These are phyloP conservation scores for Neodidymelliopsis sp. DNA, from an alignment of 2,329 filamentous ascomycete genomes.

Conservation along the genomic window DNA sequence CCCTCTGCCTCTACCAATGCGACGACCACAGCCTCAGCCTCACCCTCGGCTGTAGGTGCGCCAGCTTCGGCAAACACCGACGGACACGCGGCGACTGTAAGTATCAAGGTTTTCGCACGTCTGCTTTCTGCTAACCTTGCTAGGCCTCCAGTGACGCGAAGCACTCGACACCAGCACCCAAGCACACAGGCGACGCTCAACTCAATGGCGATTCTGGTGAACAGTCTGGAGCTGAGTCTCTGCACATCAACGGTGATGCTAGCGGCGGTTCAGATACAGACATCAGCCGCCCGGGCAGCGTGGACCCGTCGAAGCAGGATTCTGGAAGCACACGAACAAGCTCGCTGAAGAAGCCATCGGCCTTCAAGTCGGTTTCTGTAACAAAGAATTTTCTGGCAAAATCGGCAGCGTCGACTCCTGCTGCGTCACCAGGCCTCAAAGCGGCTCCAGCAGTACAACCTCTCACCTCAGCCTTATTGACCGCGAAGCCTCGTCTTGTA, in stretches of 20 bases:
- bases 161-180: constrained; percentile 17
- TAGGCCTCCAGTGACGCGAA: constrained; percentile 25
- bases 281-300: constrained; percentile 65
- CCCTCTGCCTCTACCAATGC: constrained; percentile 50
- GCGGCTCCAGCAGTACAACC: constrained; percentile 49
- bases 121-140: constrained; percentile 24
- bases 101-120: constrained; percentile 14
- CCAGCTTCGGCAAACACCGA: constrained; percentile 26
- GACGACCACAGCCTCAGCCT: constrained; percentile 30
- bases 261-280: constrained; percentile 82
- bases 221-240: constrained; percentile 42
- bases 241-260: constrained; percentile 66
- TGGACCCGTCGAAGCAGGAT: constrained; percentile 62
- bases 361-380: constrained; percentile 85
- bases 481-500: constrained; percentile 74
- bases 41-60: constrained; percentile 24
- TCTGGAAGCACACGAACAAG: constrained; percentile 66
- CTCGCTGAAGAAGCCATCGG: constrained; percentile 72
- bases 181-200: constrained; percentile 34
- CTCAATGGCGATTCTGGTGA: constrained; percentile 49
- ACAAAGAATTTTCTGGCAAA: constrained; percentile 88
- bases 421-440: constrained; percentile 64
- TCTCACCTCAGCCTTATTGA: constrained; percentile 55
- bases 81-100: constrained; percentile 32
- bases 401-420: constrained; percentile 61